Conservation (phyloP, 2,329 filamentous ascomycete species). For the Lasiodiplodia gonubiensis region DNA sequence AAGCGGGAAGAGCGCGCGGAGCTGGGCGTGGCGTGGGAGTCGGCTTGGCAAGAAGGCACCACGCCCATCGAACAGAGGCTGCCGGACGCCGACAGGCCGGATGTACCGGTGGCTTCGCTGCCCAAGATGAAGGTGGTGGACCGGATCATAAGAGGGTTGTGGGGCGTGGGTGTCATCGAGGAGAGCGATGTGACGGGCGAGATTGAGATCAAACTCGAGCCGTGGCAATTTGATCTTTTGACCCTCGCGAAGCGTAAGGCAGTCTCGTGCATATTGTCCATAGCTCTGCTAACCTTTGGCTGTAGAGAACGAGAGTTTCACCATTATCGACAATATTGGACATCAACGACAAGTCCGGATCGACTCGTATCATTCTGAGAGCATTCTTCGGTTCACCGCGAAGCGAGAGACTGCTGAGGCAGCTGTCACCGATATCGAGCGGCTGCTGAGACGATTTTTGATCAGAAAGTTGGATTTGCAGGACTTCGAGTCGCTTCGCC, state of each 20-base stretch:
- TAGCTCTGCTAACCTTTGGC: not conserved
- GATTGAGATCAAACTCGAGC: conserved; percentile 42
- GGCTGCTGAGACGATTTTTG: conserved; percentile 34
- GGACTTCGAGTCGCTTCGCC: conserved; percentile 35
- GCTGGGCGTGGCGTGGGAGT: not conserved
- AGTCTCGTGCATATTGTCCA: too few relatives aligned
- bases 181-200: conserved; percentile 45
- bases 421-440: conserved; percentile 43
- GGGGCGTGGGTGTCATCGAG: conserved; percentile 43
- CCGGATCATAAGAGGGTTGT: conserved; percentile 42
- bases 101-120: not conserved
- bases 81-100: not conserved
- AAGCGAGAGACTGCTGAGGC: conserved; percentile 45
- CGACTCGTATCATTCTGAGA: conserved; percentile 37
- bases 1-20: not conserved
- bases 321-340: conserved; percentile 39
- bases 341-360: conserved; percentile 39
- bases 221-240: conserved; percentile 43
- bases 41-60: conserved; percentile 13
- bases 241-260: conserved; percentile 25
- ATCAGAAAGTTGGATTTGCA: conserved; percentile 34
- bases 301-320: not conserved
- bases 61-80: conserved; percentile 7
- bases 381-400: conserved; percentile 44
- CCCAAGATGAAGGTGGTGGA: conserved; percentile 42